A percentile compares a stretch with the other conserved stretches of the same genome.
These are phyloP conservation scores for Paralagenidium karlingii DNA, from an alignment of 352 stramenopile genomes.

Conservation along the genomic window DNA sequence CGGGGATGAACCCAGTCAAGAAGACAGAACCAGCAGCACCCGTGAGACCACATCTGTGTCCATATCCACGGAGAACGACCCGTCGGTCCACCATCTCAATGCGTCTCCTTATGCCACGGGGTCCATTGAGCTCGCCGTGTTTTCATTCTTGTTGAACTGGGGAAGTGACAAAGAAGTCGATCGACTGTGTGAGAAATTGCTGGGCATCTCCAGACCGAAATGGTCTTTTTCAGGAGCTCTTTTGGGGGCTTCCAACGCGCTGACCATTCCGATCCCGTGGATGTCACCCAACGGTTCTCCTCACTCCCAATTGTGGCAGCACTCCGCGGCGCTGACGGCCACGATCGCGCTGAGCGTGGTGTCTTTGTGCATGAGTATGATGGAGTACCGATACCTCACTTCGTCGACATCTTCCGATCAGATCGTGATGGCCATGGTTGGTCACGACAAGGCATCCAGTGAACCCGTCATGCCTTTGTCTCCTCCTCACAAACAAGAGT, in stretches of 20 bases:
- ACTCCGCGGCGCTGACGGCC: constrained; percentile 52
- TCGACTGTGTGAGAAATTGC: constrained; percentile 29
- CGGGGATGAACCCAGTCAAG: neutral
- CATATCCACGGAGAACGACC: neutral
- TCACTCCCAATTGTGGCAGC: constrained; percentile 57
- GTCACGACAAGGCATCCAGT: no score
- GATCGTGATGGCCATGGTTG: constrained; percentile 1
- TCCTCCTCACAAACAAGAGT: constrained; percentile 64
- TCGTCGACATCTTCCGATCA: constrained; percentile 1
- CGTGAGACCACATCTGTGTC: neutral
- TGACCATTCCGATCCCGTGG: constrained; percentile 66
- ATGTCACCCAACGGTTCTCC: constrained; percentile 17
- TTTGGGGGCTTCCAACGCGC: constrained; percentile 32
- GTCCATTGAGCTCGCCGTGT: constrained; percentile 52
- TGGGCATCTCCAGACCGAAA: constrained; percentile 37
- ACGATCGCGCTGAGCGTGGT: constrained; percentile 58
- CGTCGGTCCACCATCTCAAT: no score
- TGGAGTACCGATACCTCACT: constrained; percentile 61
- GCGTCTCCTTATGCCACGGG: constrained; percentile 46
- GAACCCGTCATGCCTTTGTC: constrained; percentile 12
- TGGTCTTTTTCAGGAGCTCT: constrained; percentile 57
- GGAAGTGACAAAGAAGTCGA: constrained; percentile 51
- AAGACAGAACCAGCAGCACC: neutral
- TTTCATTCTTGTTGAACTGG: constrained; percentile 73
- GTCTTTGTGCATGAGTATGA: constrained; percentile 68